phyloP scores from a whole-genome alignment of 768 basidiomycete genomes.

The Boletellus ananiceps region DNA sequence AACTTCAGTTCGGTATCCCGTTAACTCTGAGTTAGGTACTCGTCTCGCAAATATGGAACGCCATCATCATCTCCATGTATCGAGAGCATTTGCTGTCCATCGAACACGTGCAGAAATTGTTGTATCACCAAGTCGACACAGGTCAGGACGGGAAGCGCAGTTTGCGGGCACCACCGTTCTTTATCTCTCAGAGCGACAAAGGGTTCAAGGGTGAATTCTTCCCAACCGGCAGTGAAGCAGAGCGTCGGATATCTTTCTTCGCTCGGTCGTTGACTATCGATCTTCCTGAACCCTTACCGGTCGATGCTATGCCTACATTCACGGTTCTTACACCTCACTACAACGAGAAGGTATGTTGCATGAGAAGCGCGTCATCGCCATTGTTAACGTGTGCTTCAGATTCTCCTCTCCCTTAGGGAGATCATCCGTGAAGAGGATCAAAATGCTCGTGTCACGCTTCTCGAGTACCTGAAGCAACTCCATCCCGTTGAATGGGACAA shows the following conservation, averaged over 20 bases:
- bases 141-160: slow-evolving; percentile 83
- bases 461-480: slow-evolving; percentile 97
- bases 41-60: slow-evolving; percentile 99
- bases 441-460: slow-evolving; percentile 91
- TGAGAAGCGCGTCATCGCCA: background rate
- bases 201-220: slow-evolving; percentile 86
- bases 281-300: slow-evolving; percentile 88
- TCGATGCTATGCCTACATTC: slow-evolving; percentile 99
- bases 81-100: slow-evolving; percentile 98
- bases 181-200: slow-evolving; percentile 92
- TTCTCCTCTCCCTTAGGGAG: slow-evolving; percentile 91
- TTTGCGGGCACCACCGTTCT: slow-evolving; percentile 94
- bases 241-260: slow-evolving; percentile 97
- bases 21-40: slow-evolving; percentile 57
- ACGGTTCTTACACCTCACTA: slow-evolving; percentile 98
- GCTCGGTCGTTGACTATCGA: slow-evolving; percentile 96
- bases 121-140: slow-evolving; percentile 94
- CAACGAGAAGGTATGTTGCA: slow-evolving; percentile 77
- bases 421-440: slow-evolving; percentile 99
- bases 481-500: slow-evolving; percentile 99
- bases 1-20: background rate
- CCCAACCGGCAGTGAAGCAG: slow-evolving; percentile 91
- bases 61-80: slow-evolving; percentile 99
- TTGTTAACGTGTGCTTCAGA: slow-evolving; percentile 42
- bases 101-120: slow-evolving; percentile 95